phyloP scores from a whole-genome alignment of 2,329 filamentous ascomycete genomes.

The Pseudocercospora cruenta region DNA sequence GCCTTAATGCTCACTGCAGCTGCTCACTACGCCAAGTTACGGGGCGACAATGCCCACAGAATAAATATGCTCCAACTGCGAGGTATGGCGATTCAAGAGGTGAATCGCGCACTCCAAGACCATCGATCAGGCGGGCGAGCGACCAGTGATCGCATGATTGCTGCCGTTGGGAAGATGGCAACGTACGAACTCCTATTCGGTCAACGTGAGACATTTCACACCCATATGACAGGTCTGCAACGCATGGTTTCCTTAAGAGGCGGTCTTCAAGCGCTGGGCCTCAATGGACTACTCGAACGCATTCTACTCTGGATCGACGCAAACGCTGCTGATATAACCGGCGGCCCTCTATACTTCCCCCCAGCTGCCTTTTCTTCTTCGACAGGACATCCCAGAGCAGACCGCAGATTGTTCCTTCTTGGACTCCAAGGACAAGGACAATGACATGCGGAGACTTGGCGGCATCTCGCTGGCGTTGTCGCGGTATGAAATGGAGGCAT shows the following conservation, averaged over 20 bases:
- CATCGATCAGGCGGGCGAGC: conserved; percentile 27
- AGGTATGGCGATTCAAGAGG: conserved; percentile 48
- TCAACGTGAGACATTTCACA: conserved; percentile 45
- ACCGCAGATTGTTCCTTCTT: conserved; percentile 26
- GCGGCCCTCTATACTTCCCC: conserved; percentile 35
- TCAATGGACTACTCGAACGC: conserved; percentile 51
- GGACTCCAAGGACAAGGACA: conserved; percentile 18
- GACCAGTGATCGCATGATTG: conserved; percentile 50
- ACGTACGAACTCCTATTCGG: conserved; percentile 58
- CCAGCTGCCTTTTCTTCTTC: conserved; percentile 26
- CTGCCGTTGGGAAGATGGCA: conserved; percentile 57
- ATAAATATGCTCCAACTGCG: conserved; percentile 49
- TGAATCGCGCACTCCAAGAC: conserved; percentile 47
- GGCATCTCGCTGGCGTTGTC: background rate
- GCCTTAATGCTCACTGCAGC: conserved; percentile 48
- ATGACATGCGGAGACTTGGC: background rate
- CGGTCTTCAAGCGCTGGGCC: conserved; percentile 48
- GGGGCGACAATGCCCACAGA: conserved; percentile 35
- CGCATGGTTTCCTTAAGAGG: conserved; percentile 51
- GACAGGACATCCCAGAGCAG: conserved; percentile 23
- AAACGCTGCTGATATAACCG: conserved; percentile 35
- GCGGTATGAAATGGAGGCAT: background rate
- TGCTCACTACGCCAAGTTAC: conserved; percentile 45
- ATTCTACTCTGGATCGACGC: conserved; percentile 56
- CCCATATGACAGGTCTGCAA: conserved; percentile 54